These are phyloP conservation scores for Dryadomyces quercivorus DNA, from an alignment of 2,329 filamentous ascomycete species.

Conservation along the genomic window DNA sequence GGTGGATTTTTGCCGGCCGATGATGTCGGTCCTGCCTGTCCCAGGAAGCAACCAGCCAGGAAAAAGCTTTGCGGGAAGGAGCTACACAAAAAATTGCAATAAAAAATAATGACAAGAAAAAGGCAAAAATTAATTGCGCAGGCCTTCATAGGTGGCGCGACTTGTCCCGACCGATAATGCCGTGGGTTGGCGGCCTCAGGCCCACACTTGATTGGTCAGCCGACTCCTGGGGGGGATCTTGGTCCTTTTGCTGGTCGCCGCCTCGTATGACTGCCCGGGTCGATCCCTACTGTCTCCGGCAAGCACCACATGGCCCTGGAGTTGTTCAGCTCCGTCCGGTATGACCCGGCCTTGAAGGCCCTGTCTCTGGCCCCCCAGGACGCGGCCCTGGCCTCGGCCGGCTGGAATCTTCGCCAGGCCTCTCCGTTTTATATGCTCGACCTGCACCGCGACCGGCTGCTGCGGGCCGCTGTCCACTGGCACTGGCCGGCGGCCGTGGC, in stretches of 20 bases:
- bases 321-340: slow-evolving; percentile 61
- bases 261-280: too few species aligned
- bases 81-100: slow-evolving; percentile 11
- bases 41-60: too few species aligned
- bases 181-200: slow-evolving; percentile 7
- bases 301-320: slow-evolving; percentile 32
- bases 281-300: slow-evolving; percentile 11
- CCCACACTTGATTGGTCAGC: slow-evolving; percentile 10
- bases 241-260: too few species aligned
- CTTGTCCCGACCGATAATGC: background rate
- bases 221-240: background rate
- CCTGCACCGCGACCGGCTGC: slow-evolving; percentile 66
- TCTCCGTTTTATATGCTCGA: slow-evolving; percentile 70
- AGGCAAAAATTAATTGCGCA: background rate
- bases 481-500: slow-evolving; percentile 35
- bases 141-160: background rate
- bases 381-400: slow-evolving; percentile 25
- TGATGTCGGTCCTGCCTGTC: slow-evolving; percentile 10
- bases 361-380: slow-evolving; percentile 26
- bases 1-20: slow-evolving; percentile 9
- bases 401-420: slow-evolving; percentile 37
- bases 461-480: slow-evolving; percentile 49
- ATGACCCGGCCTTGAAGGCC: slow-evolving; percentile 45
- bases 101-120: background rate
- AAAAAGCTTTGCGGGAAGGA: slow-evolving; percentile 11